Conservation (phyloP, 208 protist species). For the Leishmania braziliensis region DNA sequence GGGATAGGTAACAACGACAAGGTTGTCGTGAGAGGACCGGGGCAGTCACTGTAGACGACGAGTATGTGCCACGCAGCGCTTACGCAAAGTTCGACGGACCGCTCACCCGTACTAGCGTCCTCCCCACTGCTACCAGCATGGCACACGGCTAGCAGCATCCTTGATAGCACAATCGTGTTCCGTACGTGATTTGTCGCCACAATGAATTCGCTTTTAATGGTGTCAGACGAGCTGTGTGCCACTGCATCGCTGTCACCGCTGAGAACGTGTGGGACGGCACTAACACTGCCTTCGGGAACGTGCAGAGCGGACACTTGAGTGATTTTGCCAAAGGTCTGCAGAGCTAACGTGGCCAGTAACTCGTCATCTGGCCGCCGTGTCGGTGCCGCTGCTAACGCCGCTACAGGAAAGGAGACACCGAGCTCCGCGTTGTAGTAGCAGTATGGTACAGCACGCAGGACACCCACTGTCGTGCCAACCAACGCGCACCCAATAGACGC, state of each 20-base stretch:
- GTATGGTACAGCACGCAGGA: constrained; percentile 17
- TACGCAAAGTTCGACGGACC: neutral
- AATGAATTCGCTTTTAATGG: constrained; percentile 7
- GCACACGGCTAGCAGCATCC: neutral
- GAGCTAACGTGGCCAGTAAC: neutral
- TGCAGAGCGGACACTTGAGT: constrained; percentile 11
- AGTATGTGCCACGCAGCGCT: constrained; percentile 11
- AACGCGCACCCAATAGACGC: constrained; percentile 11
- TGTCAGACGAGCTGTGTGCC: neutral
- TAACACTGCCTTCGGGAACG: neutral
- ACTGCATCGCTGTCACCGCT: neutral
- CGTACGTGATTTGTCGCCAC: constrained; percentile 28
- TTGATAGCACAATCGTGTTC: constrained; percentile 18
- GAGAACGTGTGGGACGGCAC: neutral
- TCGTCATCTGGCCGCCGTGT: neutral
- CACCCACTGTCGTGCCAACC: constrained; percentile 20
- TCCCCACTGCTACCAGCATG: neutral
- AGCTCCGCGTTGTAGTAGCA: neutral
- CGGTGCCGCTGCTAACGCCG: neutral
- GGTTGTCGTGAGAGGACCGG: constrained; percentile 19
- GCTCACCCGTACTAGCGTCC: neutral
- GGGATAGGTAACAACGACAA: neutral
- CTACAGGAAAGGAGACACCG: neutral
- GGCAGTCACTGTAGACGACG: constrained; percentile 15
- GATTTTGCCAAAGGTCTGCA: constrained; percentile 20